phyloP scores from a whole-genome alignment of 2,329 filamentous ascomycete genomes.

The Pseudopyrenochaeta lycopersici region DNA sequence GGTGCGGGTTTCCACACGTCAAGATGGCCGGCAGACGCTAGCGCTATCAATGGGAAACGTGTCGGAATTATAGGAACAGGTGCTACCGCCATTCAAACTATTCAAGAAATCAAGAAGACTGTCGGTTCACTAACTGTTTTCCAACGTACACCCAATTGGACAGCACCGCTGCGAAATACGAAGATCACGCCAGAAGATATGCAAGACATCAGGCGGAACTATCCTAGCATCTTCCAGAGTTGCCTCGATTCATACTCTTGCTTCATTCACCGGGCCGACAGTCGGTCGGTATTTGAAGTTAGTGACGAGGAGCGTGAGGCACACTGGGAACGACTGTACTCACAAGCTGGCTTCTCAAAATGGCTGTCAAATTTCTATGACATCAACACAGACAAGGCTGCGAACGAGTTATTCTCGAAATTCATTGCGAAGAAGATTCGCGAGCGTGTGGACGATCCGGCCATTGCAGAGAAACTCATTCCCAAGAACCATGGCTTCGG shows the following conservation, averaged over 20 bases:
- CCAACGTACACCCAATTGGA: constrained; percentile 25
- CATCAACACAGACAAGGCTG: constrained; percentile 32
- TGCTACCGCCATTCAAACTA: constrained; percentile 17
- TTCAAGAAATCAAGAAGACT: constrained; percentile 18
- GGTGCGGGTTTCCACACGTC: constrained; percentile 20
- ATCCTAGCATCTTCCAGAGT: constrained; percentile 23
- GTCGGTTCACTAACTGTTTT: constrained; percentile 18
- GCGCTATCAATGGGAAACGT: constrained; percentile 9
- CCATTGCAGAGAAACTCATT: constrained; percentile 52
- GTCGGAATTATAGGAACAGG: constrained; percentile 19
- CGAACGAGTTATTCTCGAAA: constrained; percentile 31
- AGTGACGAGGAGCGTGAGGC: constrained; percentile 18
- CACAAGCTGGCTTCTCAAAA: constrained; percentile 25
- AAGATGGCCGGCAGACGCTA: constrained; percentile 11
- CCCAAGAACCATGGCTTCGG: constrained; percentile 53
- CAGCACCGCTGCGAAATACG: constrained; percentile 27
- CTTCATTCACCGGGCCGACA: constrained; percentile 24
- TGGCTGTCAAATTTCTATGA: constrained; percentile 29
- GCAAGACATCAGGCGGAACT: constrained; percentile 21
- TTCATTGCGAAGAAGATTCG: constrained; percentile 50
- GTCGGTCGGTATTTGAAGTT: constrained; percentile 20
- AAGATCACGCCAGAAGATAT: constrained; percentile 22
- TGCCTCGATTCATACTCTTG: constrained; percentile 24
- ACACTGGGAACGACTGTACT: constrained; percentile 28
- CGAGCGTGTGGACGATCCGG: constrained; percentile 50